phyloP scores from a whole-genome alignment of 2,329 filamentous ascomycete species.

The Fusarium aywerte region DNA sequence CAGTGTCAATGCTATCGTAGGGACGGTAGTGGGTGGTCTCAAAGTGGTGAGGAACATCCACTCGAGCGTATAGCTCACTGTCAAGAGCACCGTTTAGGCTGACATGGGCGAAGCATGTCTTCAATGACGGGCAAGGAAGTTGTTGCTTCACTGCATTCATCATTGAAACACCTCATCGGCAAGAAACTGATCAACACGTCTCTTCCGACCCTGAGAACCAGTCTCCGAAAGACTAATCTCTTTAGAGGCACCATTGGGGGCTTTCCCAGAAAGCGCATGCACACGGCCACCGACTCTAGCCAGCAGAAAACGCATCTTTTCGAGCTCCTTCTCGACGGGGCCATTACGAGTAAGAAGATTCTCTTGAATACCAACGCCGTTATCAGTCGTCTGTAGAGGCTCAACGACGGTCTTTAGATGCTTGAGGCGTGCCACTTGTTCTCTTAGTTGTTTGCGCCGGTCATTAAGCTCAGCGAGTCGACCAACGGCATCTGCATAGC shows the following conservation, averaged over 20 bases:
- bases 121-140: not conserved
- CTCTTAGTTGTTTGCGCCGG: slow-evolving; percentile 49
- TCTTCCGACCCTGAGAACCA: slow-evolving; percentile 37
- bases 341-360: slow-evolving; percentile 74
- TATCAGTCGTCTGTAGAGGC: slow-evolving; percentile 50
- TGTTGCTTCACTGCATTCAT: slow-evolving; percentile 4
- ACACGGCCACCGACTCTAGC: slow-evolving; percentile 68
- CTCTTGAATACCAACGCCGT: slow-evolving; percentile 64
- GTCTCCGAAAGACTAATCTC: slow-evolving; percentile 24
- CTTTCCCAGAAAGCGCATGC: slow-evolving; percentile 33
- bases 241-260: not conserved
- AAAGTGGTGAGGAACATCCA: not conserved
- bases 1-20: not conserved
- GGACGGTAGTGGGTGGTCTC: not conserved
- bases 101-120: not conserved
- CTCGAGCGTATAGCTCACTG: not conserved
- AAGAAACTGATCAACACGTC: slow-evolving; percentile 44
- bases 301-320: slow-evolving; percentile 72
- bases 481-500: slow-evolving; percentile 62
- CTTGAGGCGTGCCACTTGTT: slow-evolving; percentile 59
- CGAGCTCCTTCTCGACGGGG: slow-evolving; percentile 72
- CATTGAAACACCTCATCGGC: slow-evolving; percentile 42
- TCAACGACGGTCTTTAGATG: slow-evolving; percentile 62
- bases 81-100: too few species aligned
- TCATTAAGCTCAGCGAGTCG: slow-evolving; percentile 62